Evolutionary conservation across 768 basidiomycete genomes (phyloP), one percentile per base, ranked within the genome.

Genomic region (Phanerochaete sordida): DNA sequence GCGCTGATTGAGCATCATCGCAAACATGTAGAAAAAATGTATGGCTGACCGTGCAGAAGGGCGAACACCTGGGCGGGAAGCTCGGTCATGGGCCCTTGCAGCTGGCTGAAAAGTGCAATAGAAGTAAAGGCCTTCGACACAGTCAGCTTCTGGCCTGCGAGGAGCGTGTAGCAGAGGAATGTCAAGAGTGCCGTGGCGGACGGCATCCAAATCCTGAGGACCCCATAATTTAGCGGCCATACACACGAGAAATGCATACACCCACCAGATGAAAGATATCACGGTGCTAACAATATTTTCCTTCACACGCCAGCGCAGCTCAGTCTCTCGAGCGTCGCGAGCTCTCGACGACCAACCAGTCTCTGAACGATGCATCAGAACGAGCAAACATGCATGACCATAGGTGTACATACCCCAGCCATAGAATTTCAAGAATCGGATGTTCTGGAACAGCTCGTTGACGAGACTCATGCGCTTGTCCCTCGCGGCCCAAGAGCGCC

Each of bases 121-220:
- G 91, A 81, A 0, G 91, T 91, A 74, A 93, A 93, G 0, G 91
- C 91, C 62, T 87, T 86, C 0, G 89, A 85, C 3, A 93, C 88
- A 0, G 90, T 92, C 21, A 93, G 72, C 24, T 77, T 79, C 62
- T 89, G 70, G 16, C 81, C 78, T 6, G 84, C 88, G 45, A 91
- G 75, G 23, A 88, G 72, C 8, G 90, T 88, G 64, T 86, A 90
- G 65, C 80, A 85, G 44, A 86, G 73, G 69, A 88, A 90, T 2
- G 85, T 79, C 3, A 75, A 73, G 12, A 88, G 75, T 12, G 86
- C 83, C 8, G 84, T 87, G 1, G 85, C 86, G 19, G 86, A 87
- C 23, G 87, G 87, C 65, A 88, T 83, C 87, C 87, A 90, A 24
- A 79, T 81, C 86, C 86, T 88, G 59, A 6, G 39, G 19, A 19